phyloP scores from a whole-genome alignment of 75 land plant species.

The Pinus taeda region DNA sequence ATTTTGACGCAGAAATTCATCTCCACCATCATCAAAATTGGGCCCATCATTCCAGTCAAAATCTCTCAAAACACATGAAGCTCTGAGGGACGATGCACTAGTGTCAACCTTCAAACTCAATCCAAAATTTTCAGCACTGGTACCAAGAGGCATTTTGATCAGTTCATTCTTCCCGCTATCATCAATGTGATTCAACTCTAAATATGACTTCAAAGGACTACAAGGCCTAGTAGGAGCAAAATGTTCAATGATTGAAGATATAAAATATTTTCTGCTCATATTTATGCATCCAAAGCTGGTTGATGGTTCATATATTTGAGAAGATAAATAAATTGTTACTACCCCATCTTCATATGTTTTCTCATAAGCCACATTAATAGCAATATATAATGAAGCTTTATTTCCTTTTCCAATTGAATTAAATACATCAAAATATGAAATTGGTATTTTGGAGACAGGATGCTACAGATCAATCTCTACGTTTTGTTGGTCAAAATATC shows the following conservation, averaged over 20 bases:
- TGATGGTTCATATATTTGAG: slow-evolving; percentile 24
- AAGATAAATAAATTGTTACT: slow-evolving; percentile 12
- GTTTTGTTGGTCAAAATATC: slow-evolving; percentile 92
- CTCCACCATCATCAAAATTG: slow-evolving; percentile 45
- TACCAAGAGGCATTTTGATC: slow-evolving; percentile 7
- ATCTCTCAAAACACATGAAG: slow-evolving; percentile 33
- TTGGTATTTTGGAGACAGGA: slow-evolving; percentile 10
- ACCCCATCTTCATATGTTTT: slow-evolving; percentile 40
- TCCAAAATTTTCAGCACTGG: too few species aligned
- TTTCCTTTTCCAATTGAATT: slow-evolving; percentile 25
- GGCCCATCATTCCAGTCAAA: slow-evolving; percentile 96
- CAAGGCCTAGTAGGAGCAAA: slow-evolving; percentile 20
- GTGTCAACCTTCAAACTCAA: too few species aligned
- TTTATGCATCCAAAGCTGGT: slow-evolving; percentile 16
- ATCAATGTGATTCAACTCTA: slow-evolving; percentile 81
- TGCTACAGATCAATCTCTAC: slow-evolving; percentile 55
- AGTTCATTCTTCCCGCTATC: slow-evolving; percentile 44
- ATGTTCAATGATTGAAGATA: slow-evolving; percentile 6
- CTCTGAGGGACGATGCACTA: too few species aligned
- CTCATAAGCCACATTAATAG: slow-evolving; percentile 87
- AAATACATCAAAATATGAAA: slow-evolving; percentile 5
- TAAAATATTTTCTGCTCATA: too few species aligned
- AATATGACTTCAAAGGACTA: slow-evolving; percentile 33
- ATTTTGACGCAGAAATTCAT: slow-evolving; percentile 26
- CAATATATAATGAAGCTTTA: slow-evolving; percentile 63